Conservation (phyloP, 1,284 basidiomycete species). For the Takashimella koratensis region DNA sequence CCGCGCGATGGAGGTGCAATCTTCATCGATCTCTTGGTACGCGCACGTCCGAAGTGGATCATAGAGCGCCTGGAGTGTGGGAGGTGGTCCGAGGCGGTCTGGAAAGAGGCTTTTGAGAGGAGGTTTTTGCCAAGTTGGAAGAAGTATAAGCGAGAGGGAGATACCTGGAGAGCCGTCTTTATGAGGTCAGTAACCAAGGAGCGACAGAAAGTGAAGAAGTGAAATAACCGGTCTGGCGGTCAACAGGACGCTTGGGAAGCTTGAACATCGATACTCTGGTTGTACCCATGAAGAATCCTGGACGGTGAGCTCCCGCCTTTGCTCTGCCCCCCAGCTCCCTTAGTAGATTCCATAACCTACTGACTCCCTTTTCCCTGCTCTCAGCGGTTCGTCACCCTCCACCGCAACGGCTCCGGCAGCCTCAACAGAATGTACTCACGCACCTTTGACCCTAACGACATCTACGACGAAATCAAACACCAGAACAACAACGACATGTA, state of each 20-base stretch:
- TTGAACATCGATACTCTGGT: conserved; percentile 38
- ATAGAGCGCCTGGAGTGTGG: conserved; percentile 37
- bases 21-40: conserved; percentile 36
- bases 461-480: conserved; percentile 41
- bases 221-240: neutral
- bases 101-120: conserved; percentile 39
- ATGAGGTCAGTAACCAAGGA: conserved; percentile 20
- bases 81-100: conserved; percentile 29
- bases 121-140: conserved; percentile 44
- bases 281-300: conserved; percentile 45
- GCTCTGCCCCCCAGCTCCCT: neutral
- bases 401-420: conserved; percentile 39
- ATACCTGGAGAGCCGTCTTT: conserved; percentile 41
- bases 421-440: conserved; percentile 45
- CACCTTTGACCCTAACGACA: conserved; percentile 42
- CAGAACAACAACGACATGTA: conserved; percentile 38
- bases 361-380: neutral
- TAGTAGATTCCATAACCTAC: neutral
- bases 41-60: conserved; percentile 39
- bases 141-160: conserved; percentile 30
- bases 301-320: conserved; percentile 28
- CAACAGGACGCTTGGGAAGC: conserved; percentile 26
- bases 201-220: neutral
- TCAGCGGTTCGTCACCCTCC: conserved; percentile 43
- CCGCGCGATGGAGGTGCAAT: conserved; percentile 18